phyloP scores from a whole-genome alignment of 495 filamentous ascomycete genomes.

The Penicillium tannophilum region DNA sequence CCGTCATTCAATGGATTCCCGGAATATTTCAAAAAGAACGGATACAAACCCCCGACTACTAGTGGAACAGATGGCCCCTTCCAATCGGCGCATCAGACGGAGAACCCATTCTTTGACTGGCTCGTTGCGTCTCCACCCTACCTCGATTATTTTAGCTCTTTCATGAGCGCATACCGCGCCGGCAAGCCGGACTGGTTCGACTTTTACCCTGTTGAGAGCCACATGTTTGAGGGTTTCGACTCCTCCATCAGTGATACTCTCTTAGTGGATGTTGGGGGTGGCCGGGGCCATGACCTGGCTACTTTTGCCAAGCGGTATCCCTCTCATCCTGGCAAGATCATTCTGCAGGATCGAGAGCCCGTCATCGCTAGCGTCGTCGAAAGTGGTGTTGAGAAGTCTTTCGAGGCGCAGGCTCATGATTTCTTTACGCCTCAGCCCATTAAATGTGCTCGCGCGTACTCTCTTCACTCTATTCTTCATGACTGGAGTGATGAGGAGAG shows the following conservation, averaged over 20 bases:
- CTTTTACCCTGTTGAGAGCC: conserved; percentile 13
- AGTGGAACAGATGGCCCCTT: conserved; percentile 31
- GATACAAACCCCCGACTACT: conserved; percentile 27
- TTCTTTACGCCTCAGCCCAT: conserved; percentile 58
- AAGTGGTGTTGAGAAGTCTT: conserved; percentile 11
- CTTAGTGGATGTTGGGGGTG: conserved; percentile 59
- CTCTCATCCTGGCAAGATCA: conserved; percentile 38
- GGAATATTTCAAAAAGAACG: conserved; percentile 27
- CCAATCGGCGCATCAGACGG: conserved; percentile 31
- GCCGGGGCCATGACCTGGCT: conserved; percentile 49
- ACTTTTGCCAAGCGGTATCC: conserved; percentile 37
- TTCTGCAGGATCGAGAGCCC: conserved; percentile 51
- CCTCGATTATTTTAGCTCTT: conserved; percentile 28
- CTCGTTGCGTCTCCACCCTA: conserved; percentile 23
- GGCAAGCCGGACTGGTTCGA: conserved; percentile 52
- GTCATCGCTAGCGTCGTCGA: conserved; percentile 38
- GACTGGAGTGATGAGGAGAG: conserved; percentile 52
- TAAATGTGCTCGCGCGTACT: conserved; percentile 39
- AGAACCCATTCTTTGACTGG: conserved; percentile 31
- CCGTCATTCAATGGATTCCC: conserved; percentile 36
- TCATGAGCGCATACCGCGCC: conserved; percentile 46
- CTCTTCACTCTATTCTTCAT: conserved; percentile 49
- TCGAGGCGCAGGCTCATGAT: conserved; percentile 38
- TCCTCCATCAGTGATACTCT: conserved; percentile 32
- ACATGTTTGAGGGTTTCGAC: conserved; percentile 30